Conservation (phyloP, 495 filamentous ascomycete genomes). For the Daldinia caldariorum region DNA sequence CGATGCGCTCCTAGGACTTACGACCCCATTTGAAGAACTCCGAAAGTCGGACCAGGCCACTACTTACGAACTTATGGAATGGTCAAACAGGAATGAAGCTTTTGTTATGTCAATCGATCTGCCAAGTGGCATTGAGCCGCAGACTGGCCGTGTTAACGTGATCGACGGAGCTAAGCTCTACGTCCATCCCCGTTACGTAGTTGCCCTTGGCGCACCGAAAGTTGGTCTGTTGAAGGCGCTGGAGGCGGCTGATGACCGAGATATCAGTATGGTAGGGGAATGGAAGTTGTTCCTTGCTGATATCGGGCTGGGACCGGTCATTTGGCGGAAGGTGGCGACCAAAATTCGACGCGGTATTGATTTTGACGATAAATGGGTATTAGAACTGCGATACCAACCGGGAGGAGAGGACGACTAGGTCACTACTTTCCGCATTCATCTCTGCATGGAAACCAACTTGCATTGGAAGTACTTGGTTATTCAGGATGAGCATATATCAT, state of each 20-base stretch:
- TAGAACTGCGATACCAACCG: conserved; percentile 65
- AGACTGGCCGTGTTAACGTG: conserved; percentile 67
- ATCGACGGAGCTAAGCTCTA: conserved; percentile 76
- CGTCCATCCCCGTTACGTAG: conserved; percentile 77
- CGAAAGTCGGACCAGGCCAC: conserved; percentile 81
- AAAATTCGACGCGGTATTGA: conserved; percentile 81
- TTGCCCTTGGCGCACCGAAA: conserved; percentile 85
- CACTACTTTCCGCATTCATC: not conserved
- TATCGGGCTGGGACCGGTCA: conserved; percentile 80
- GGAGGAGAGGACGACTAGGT: conserved; percentile 32
- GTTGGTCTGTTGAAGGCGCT: conserved; percentile 79
- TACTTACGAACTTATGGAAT: conserved; percentile 83
- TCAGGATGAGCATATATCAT: not conserved
- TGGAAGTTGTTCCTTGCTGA: conserved; percentile 87
- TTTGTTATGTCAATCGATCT: conserved; percentile 84
- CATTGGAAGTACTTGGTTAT: not conserved
- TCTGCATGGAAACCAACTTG: not conserved
- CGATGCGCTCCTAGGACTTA: conserved; percentile 86
- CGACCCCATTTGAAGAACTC: conserved; percentile 84
- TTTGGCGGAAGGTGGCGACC: conserved; percentile 88
- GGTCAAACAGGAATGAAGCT: conserved; percentile 84
- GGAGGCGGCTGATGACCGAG: conserved; percentile 64
- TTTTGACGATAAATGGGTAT: conserved; percentile 86
- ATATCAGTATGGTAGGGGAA: conserved; percentile 52
- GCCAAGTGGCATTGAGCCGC: conserved; percentile 85